Conservation (phyloP, 768 basidiomycete species). For the Holtermannia corniformis region DNA sequence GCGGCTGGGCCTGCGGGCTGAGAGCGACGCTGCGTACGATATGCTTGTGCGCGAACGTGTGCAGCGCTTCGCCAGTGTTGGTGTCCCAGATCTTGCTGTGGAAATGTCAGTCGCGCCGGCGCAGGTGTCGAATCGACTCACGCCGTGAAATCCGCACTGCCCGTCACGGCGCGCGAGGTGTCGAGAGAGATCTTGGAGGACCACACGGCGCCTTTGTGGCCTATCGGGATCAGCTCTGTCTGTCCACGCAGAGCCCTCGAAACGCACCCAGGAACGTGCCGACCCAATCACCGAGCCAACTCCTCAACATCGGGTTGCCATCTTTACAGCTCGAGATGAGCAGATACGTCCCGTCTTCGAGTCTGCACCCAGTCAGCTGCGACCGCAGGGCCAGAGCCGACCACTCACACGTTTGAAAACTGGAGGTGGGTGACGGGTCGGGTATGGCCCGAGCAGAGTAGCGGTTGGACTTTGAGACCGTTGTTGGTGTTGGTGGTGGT, state of each 20-base stretch:
- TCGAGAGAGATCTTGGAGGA: constrained; percentile 81
- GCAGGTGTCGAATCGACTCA: constrained; percentile 45
- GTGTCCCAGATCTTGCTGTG: constrained; percentile 97
- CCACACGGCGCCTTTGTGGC: constrained; percentile 83
- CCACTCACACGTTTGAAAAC: constrained; percentile 53
- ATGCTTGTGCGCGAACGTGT: constrained; percentile 97
- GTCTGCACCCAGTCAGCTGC: constrained; percentile 46
- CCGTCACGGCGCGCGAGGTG: constrained; percentile 75
- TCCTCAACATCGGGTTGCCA: constrained; percentile 92
- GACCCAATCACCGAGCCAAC: constrained; percentile 99
- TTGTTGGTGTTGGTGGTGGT: background rate
- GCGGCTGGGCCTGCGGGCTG: constrained; percentile 48
- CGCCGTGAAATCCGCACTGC: constrained; percentile 97
- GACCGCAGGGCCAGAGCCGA: background rate
- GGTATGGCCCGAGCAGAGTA: constrained; percentile 44
- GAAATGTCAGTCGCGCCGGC: constrained; percentile 3
- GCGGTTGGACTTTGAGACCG: constrained; percentile 35
- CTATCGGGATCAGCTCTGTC: constrained; percentile 15
- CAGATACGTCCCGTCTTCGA: constrained; percentile 69
- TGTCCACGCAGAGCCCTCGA: background rate
- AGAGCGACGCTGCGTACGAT: constrained; percentile 93
- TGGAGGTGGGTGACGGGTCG: constrained; percentile 76
- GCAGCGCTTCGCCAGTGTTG: constrained; percentile 70
- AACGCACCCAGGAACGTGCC: constrained; percentile 50
- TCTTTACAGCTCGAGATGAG: constrained; percentile 97